phyloP scores from a whole-genome alignment of 495 filamentous ascomycete genomes.

The Talaromyces liani region DNA sequence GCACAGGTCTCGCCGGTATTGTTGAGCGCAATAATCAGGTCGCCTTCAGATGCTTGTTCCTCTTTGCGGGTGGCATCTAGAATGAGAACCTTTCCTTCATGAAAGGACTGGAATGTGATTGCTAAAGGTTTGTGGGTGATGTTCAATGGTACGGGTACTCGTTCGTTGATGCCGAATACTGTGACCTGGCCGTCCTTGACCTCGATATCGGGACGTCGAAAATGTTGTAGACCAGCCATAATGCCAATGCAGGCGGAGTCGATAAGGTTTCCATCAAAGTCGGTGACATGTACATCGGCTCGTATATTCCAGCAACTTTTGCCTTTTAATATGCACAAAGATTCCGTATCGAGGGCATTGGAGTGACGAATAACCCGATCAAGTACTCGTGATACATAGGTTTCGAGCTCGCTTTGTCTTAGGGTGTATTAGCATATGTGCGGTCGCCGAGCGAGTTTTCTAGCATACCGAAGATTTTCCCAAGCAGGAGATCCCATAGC shows the following conservation, averaged over 20 bases:
- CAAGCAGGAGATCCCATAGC: constrained; percentile 91
- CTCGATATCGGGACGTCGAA: constrained; percentile 77
- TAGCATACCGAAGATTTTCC: constrained; percentile 67
- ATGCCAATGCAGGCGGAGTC: constrained; percentile 80
- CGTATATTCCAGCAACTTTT: constrained; percentile 84
- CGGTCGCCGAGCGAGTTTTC: neutral
- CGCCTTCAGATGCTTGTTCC: constrained; percentile 78
- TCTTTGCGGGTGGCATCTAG: constrained; percentile 76
- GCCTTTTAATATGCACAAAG: constrained; percentile 84
- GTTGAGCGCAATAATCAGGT: constrained; percentile 81
- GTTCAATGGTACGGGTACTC: constrained; percentile 80
- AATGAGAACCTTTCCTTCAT: constrained; percentile 58
- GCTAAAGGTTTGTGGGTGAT: constrained; percentile 88
- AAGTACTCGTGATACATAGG: constrained; percentile 75
- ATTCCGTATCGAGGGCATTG: constrained; percentile 86
- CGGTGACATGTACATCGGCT: constrained; percentile 82
- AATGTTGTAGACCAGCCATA: constrained; percentile 82
- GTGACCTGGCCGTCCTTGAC: constrained; percentile 75
- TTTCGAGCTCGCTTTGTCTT: constrained; percentile 69
- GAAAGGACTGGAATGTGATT: constrained; percentile 75
- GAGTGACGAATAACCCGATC: constrained; percentile 92
- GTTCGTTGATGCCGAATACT: constrained; percentile 73
- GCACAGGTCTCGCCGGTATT: constrained; percentile 86
- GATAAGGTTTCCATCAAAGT: constrained; percentile 81
- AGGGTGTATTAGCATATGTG: constrained; percentile 14